Evolutionary conservation across 1,284 basidiomycete species (phyloP).

Genomic region (Fomitopsis betulina): DNA sequence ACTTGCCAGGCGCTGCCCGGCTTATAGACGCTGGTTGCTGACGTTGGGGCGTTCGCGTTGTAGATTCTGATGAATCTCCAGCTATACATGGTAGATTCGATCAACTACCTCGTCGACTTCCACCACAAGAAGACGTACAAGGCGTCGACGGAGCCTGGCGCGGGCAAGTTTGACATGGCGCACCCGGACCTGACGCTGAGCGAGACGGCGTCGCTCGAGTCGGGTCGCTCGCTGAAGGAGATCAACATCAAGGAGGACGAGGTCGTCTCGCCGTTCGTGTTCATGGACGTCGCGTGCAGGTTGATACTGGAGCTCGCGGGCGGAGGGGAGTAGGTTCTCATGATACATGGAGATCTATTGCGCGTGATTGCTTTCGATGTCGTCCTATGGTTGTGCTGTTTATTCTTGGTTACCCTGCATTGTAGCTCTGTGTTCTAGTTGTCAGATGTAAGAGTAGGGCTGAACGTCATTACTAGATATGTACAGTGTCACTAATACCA

Average conservation of each 20-base stretch:
- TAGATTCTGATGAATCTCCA: constrained; percentile 96
- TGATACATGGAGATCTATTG: constrained; percentile 6
- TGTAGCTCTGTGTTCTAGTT: constrained; percentile 16
- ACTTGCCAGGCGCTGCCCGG: not conserved
- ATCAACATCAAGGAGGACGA: constrained; percentile 61
- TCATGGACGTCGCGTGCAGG: constrained; percentile 91
- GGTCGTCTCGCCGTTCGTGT: constrained; percentile 90
- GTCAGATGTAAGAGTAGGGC: constrained; percentile 9
- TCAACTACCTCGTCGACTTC: constrained; percentile 98
- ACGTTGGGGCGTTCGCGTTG: not conserved
- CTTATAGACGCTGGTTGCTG: not conserved
- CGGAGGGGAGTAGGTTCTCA: constrained; percentile 32
- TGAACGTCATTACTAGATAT: not conserved
- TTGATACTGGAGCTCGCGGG: constrained; percentile 79
- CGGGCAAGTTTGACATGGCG: constrained; percentile 66
- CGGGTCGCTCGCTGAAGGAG: constrained; percentile 45
- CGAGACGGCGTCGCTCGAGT: constrained; percentile 41
- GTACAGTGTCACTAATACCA: constrained; percentile 2
- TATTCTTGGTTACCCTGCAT: constrained; percentile 11
- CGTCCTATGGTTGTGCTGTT: constrained; percentile 19
- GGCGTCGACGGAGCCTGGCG: constrained; percentile 55
- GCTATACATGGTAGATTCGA: constrained; percentile 91
- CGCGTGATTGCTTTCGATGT: constrained; percentile 14
- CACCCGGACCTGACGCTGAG: constrained; percentile 44
- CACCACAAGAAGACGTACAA: constrained; percentile 92